Percentiles rank a stretch among this genome's conserved stretches.
phyloP scores from a whole-genome alignment of 345 rosid species.

The Linum lewisii region DNA sequence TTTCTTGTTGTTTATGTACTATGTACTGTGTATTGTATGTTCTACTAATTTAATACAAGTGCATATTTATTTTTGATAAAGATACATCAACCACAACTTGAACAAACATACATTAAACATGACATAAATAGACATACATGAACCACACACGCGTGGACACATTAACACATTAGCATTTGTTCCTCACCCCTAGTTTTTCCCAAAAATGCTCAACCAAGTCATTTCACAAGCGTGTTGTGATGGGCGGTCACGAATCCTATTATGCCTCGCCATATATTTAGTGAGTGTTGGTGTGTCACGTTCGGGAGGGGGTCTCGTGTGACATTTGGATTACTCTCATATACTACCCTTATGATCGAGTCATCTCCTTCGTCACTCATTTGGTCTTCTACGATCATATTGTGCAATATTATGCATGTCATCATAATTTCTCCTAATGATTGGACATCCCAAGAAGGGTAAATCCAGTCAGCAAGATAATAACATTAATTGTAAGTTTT shows the following conservation, averaged over 20 bases:
- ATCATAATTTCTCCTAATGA: background rate
- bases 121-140: too few relatives aligned
- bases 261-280: background rate
- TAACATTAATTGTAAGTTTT: background rate
- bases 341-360: background rate
- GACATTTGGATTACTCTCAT: background rate
- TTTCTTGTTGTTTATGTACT: too few relatives aligned
- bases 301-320: background rate
- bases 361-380: background rate
- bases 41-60: too few relatives aligned
- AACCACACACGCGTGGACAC: too few relatives aligned
- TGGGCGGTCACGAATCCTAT: background rate
- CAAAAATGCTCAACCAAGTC: background rate
- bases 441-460: background rate
- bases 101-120: too few relatives aligned
- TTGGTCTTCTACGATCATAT: slow-evolving; percentile 3
- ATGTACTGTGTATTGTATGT: too few relatives aligned
- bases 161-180: too few relatives aligned
- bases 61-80: too few relatives aligned
- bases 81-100: too few relatives aligned
- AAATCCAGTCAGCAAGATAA: too few relatives aligned
- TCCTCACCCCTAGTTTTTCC: too few relatives aligned
- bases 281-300: background rate
- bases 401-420: slow-evolving; percentile 4
- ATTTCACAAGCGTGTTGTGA: background rate